These are phyloP conservation scores for Sporobolomyces roseus DNA, from an alignment of 768 basidiomycete species.

Conservation along the genomic window DNA sequence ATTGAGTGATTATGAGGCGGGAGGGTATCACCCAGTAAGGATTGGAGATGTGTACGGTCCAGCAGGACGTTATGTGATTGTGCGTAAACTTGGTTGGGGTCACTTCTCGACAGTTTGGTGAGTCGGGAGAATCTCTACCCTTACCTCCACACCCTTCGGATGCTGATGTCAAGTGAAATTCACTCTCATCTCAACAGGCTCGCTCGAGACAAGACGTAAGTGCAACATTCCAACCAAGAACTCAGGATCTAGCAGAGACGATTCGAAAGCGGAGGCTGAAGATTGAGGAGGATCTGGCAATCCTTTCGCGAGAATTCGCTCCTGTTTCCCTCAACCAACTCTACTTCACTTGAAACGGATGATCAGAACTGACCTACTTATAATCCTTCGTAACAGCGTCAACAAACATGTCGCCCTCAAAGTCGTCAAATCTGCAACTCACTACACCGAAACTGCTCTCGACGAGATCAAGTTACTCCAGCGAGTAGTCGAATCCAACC, in stretches of 20 bases:
- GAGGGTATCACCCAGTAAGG: slow-evolving; percentile 45
- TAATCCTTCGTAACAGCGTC: slow-evolving; percentile 57
- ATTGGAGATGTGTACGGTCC: slow-evolving; percentile 48
- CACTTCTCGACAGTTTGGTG: slow-evolving; percentile 90
- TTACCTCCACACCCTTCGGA: neutral
- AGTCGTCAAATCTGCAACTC: slow-evolving; percentile 93
- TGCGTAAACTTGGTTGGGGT: slow-evolving; percentile 95
- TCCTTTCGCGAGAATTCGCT: too few relatives aligned
- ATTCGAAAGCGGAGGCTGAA: too few relatives aligned
- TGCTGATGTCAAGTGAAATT: neutral
- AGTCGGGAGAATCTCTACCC: neutral
- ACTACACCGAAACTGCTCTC: slow-evolving; percentile 96
- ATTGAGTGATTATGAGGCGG: slow-evolving; percentile 44
- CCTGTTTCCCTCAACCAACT: neutral
- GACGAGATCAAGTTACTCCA: slow-evolving; percentile 99
- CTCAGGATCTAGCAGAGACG: too few relatives aligned
- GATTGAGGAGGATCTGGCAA: too few relatives aligned
- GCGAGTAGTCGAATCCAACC: slow-evolving; percentile 80
- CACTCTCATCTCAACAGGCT: slow-evolving; percentile 23
- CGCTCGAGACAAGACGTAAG: slow-evolving; percentile 30
- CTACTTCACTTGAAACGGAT: neutral
- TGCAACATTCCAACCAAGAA: neutral
- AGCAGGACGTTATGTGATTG: slow-evolving; percentile 73
- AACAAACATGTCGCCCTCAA: slow-evolving; percentile 97
- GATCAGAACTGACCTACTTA: neutral